phyloP scores from a whole-genome alignment of 106 monocot species.

The Vanilla planifolia region DNA sequence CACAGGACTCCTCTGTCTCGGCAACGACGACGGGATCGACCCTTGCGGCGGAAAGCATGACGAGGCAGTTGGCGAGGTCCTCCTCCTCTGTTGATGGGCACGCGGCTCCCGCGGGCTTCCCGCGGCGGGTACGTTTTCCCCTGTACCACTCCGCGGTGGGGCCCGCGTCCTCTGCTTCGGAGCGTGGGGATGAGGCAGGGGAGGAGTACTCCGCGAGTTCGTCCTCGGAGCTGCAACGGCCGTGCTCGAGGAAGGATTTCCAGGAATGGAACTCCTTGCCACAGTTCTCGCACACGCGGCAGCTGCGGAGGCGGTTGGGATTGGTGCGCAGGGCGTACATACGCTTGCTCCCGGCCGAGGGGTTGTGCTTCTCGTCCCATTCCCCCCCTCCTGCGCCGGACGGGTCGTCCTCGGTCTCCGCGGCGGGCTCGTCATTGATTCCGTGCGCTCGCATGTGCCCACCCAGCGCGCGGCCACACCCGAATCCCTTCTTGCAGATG shows the following conservation, averaged over 20 bases:
- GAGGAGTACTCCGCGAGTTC: conserved; percentile 4
- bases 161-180: conserved; percentile 18
- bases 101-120: neutral
- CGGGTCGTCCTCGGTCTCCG: conserved; percentile 1
- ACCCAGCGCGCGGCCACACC: conserved; percentile 64
- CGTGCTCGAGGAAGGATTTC: conserved; percentile 69
- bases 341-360: conserved; percentile 3
- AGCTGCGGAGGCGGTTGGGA: conserved; percentile 27
- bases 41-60: conserved; percentile 54
- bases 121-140: conserved; percentile 51
- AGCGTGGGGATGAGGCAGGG: neutral
- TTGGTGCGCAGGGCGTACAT: conserved; percentile 70
- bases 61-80: conserved; percentile 61
- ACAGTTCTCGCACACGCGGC: conserved; percentile 54
- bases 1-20: conserved; percentile 54
- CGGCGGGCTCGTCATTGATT: conserved; percentile 32
- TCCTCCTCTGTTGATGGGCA: conserved; percentile 57
- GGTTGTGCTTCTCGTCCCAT: neutral
- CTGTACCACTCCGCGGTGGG: conserved; percentile 34
- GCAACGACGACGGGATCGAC: conserved; percentile 19
- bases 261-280: conserved; percentile 61
- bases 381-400: conserved; percentile 7
- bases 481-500: conserved; percentile 74
- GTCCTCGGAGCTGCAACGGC: conserved; percentile 27
- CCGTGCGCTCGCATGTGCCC: conserved; percentile 86